Base-by-base conservation (phyloP, 179 eudicot genomes). In the Pouteria campechiana region DNA sequence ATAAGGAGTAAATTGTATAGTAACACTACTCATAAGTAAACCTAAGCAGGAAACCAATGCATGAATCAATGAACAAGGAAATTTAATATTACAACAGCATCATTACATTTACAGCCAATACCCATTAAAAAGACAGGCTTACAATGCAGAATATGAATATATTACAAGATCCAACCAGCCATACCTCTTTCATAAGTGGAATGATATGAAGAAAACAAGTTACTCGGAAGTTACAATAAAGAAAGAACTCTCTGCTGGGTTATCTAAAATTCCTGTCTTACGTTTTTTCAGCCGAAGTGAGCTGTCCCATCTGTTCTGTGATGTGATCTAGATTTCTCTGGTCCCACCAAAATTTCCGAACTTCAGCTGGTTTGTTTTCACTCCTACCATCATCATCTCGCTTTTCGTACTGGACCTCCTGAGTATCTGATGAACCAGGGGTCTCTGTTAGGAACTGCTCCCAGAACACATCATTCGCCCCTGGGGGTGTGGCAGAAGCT, bases 401-500 rank as follows among this genome's bases (percentile, higher is more conserved):
- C 32, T 45, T 60, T 35, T 55, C 71, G 29, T 64, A 57, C 38
- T 63, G 54, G 20, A 37, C 59, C 36, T 58, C 75, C 52, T 54
- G 75, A 11, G 48, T 46, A 36, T 34, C 58, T 31, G 62, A 49
- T 6, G 61, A 29, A 30, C 54, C 58, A 23, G 69, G 75, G 41
- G 70, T 49, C 48, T 69, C 75, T 0, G 67, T 64, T 29, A 69
- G 37, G 38, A 69, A 64, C 60, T 69, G 75, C 48, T 69, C 70
- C 75, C 75, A 69, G 48, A 69, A 69, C 13, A 44, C 63, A 50
- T 69, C 75, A 44, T 69, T 69, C 9, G 33, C 60, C n/a, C 57
- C 53, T n/a, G 65, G 36, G 13, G 32, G 32, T 25, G 29, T 48
- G 30, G 50, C 32, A 18, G 55, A 44, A 29, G 48, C 14, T 31